Percentiles rank a stretch among this genome's conserved stretches.
These are phyloP conservation scores for Pichia thaimueangensis DNA, from an alignment of 805 yeast genomes.

Conservation along the genomic window DNA sequence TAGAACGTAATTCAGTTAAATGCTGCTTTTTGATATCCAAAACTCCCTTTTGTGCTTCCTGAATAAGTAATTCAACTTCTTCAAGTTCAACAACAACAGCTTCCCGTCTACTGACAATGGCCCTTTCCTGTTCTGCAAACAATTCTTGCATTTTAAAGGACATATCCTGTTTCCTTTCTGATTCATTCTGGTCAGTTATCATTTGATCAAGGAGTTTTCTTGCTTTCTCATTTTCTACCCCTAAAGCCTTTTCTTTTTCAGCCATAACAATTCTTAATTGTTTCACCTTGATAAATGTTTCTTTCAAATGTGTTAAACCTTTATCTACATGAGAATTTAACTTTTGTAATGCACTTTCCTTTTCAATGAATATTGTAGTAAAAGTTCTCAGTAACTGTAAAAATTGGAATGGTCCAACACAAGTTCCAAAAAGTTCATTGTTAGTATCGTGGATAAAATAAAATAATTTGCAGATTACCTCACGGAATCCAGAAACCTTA, in stretches of 20 bases:
- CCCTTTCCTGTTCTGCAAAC: conserved; percentile 58
- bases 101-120: conserved; percentile 46
- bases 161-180: conserved; percentile 84
- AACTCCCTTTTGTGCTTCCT: conserved; percentile 85
- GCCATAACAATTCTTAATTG: conserved; percentile 50
- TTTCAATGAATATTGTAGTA: conserved; percentile 33
- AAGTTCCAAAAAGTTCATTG: background rate
- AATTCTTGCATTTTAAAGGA: conserved; percentile 70
- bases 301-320: conserved; percentile 72
- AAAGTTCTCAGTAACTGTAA: conserved; percentile 46
- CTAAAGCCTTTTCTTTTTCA: conserved; percentile 43
- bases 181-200: conserved; percentile 82
- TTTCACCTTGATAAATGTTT: conserved; percentile 68
- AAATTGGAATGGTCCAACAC: conserved; percentile 47
- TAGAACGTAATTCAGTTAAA: conserved; percentile 79
- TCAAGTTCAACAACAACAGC: conserved; percentile 60
- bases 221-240: conserved; percentile 61
- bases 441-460: conserved; percentile 39
- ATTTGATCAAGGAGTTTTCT: conserved; percentile 63
- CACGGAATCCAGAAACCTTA: conserved; percentile 14
- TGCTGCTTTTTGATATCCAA: conserved; percentile 89
- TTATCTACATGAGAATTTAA: conserved; percentile 63
- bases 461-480: conserved; percentile 41
- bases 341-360: conserved; percentile 48
- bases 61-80: conserved; percentile 74